These are phyloP conservation scores for Scytalidium lignicola DNA, from an alignment of 2,329 filamentous ascomycete genomes.

Conservation along the genomic window DNA sequence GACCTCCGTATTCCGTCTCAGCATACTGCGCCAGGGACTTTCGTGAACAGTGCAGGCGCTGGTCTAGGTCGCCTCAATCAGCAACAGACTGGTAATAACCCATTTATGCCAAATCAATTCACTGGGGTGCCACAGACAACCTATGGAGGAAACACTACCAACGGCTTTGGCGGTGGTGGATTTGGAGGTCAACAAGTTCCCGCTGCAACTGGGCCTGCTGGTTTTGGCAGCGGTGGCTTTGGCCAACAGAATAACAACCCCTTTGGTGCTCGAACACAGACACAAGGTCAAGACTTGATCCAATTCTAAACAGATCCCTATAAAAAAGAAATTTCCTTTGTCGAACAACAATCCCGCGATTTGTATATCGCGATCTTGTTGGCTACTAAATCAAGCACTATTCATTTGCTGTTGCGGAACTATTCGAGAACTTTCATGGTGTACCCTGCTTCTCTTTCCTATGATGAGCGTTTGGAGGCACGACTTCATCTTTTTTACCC, in stretches of 20 bases:
- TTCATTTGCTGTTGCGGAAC: not conserved
- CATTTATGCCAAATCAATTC: conserved; percentile 80
- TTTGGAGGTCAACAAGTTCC: conserved; percentile 38
- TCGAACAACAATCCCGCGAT: not conserved
- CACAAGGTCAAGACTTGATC: conserved; percentile 38
- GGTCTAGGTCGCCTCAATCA: conserved; percentile 63
- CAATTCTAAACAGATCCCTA: conserved; percentile 21
- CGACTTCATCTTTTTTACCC: not conserved
- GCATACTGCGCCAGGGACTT: conserved; percentile 92
- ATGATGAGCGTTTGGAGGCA: not conserved
- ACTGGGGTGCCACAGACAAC: conserved; percentile 66
- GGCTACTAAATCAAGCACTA: not conserved
- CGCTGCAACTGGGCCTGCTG: conserved; percentile 51
- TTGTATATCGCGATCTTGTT: not conserved
- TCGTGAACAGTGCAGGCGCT: conserved; percentile 89
- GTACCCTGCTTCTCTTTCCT: not conserved
- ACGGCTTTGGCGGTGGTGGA: conserved; percentile 16
- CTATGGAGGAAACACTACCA: conserved; percentile 40
- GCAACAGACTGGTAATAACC: conserved; percentile 69
- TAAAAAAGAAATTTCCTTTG: not conserved
- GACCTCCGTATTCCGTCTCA: conserved; percentile 92
- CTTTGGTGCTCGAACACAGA: conserved; percentile 37
- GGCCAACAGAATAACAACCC: conserved; percentile 46
- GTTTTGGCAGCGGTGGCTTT: conserved; percentile 33
- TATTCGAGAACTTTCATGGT: not conserved